These are phyloP conservation scores for Fusarium multiceps DNA, from an alignment of 2,329 filamentous ascomycete genomes.

Conservation along the genomic window DNA sequence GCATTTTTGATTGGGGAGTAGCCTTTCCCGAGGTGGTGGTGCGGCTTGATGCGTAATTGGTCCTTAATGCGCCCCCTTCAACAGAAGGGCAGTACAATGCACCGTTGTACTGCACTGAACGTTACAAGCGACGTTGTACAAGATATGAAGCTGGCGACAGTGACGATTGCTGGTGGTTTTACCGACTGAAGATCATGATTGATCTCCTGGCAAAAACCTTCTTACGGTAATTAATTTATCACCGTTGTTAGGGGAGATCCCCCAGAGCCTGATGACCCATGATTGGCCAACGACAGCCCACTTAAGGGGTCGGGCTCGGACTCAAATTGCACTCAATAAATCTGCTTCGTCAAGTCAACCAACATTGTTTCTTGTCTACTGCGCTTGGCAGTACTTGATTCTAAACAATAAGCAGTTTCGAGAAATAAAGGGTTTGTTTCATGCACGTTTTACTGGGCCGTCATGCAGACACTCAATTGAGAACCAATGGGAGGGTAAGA, in stretches of 20 bases:
- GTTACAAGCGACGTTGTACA: not conserved
- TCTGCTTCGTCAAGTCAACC: not conserved
- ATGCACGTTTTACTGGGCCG: not conserved
- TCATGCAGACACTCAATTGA: not conserved
- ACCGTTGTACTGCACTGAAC: too few species aligned
- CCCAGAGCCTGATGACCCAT: not conserved
- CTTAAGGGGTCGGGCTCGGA: not conserved
- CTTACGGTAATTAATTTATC: slow-evolving; percentile 4
- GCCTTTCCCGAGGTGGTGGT: not conserved
- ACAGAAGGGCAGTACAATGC: not conserved
- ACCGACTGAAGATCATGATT: not conserved
- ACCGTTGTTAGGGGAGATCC: slow-evolving; percentile 7
- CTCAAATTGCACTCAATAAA: not conserved
- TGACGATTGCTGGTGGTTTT: not conserved
- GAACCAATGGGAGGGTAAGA: not conserved
- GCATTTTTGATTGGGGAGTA: not conserved
- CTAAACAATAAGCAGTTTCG: not conserved
- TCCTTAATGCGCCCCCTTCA: not conserved
- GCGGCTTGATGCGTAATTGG: not conserved
- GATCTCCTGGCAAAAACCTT: not conserved
- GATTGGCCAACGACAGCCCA: not conserved
- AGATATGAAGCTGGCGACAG: not conserved
- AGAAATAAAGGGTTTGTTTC: not conserved
- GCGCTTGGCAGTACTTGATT: not conserved
- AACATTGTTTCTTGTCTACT: not conserved